Evolutionary conservation across 2,329 filamentous ascomycete genomes (phyloP), one percentile per base, ranked within the genome.

Genomic region (Acrodontium crateriforme): DNA sequence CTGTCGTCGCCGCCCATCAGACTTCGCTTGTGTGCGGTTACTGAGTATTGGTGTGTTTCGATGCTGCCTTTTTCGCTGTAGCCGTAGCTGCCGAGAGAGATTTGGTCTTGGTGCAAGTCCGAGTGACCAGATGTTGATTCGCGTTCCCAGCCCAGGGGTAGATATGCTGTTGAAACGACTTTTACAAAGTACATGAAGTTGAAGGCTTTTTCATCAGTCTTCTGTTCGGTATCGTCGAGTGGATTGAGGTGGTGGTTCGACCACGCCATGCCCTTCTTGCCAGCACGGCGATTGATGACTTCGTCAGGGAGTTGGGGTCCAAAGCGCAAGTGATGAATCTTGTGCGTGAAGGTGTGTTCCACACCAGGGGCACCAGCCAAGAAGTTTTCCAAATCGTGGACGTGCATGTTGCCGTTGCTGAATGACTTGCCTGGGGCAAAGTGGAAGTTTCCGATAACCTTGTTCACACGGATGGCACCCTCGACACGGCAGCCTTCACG

Each of bases 131-230:
- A 56, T 34, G 65, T 66, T 45, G 73, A 71, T 50, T 84, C 76
- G 5, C 13, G 20, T 22, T 10, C 20, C 82, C 83, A 92, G 38
- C 84, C 84, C 2, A 98, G 69, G 2, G 89, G 84, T 15, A 95
- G 69, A 54, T 95, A 98, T 1, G 84, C 87, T 2, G 89, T 98
- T 3, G 81, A 83, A 17, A 98, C 89, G 32, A 98, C 89, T 66
- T 98, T 98, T 58, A 98, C 69, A 57, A 98, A 98, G 65, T 98
- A 98, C 83, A 95, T 93, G 57, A 77, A 98, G 63, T 94, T 98
- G 66, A 69, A 94, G 39, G 79, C 79, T 42, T 82, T 71, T 47
- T 94, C 84, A 18, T 69, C 62, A 2, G 83, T 91, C 28, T 66
- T 59, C 62, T 95, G 84, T 38, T 69, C 62, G 3, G 78, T 80